phyloP scores from a whole-genome alignment of 768 basidiomycete genomes.

The Hypholoma fasciculare region DNA sequence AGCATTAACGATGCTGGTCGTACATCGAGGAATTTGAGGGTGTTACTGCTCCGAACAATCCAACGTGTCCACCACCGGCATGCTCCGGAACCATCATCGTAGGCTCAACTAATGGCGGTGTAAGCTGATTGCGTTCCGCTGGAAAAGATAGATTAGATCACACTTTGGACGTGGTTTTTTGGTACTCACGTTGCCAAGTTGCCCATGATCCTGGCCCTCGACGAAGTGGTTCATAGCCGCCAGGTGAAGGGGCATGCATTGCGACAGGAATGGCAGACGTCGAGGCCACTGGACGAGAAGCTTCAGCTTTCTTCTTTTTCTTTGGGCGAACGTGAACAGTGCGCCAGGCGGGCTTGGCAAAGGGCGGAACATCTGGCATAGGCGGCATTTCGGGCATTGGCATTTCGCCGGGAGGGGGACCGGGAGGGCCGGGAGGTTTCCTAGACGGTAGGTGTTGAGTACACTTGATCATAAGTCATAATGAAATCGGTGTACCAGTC shows the following conservation, averaged over 20 bases:
- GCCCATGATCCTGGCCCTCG: constrained; percentile 51
- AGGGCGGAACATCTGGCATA: constrained; percentile 41
- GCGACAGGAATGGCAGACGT: constrained; percentile 22
- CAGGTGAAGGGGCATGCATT: constrained; percentile 12
- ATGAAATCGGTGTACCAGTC: constrained; percentile 55
- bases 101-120: constrained; percentile 60
- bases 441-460: constrained; percentile 21
- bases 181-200: constrained; percentile 66
- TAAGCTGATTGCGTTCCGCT: constrained; percentile 61
- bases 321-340: constrained; percentile 43
- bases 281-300: constrained; percentile 30
- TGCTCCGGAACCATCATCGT: constrained; percentile 60
- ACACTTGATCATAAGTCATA: background rate
- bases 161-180: background rate
- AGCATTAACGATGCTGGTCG: background rate
- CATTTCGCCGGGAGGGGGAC: constrained; percentile 35
- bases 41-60: constrained; percentile 68
- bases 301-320: constrained; percentile 44
- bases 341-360: constrained; percentile 62
- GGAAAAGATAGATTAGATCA: constrained; percentile 7
- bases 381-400: constrained; percentile 24
- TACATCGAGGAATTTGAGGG: constrained; percentile 21
- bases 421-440: constrained; percentile 46
- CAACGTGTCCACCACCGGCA: constrained; percentile 42
- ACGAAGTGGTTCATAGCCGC: constrained; percentile 38